These are phyloP conservation scores for Pelargonium myrrhifolium DNA, from an alignment of 441 rosid species.

Conservation along the genomic window DNA sequence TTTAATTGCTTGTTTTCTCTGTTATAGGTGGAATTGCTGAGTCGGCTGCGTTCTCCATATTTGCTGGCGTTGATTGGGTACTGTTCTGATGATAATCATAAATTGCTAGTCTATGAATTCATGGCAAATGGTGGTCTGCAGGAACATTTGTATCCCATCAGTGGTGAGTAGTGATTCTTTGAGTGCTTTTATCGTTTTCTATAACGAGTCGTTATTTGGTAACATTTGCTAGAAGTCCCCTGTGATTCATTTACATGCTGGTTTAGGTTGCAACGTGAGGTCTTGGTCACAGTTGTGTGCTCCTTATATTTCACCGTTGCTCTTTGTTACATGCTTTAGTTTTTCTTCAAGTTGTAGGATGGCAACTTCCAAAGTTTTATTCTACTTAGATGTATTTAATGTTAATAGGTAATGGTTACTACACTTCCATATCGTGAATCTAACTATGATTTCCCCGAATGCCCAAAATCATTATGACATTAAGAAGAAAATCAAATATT, in stretches of 20 bases:
- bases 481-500: too few species aligned
- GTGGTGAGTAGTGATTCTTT: slow-evolving; percentile 33
- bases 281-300: background rate
- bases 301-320: too few species aligned
- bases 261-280: background rate
- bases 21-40: slow-evolving; percentile 64
- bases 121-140: slow-evolving; percentile 66
- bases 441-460: too few species aligned
- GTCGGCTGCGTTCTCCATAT: slow-evolving; percentile 64
- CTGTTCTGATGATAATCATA: slow-evolving; percentile 61
- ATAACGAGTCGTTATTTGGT: background rate
- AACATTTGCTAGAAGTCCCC: background rate
- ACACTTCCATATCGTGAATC: too few species aligned
- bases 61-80: slow-evolving; percentile 78
- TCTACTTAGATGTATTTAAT: too few species aligned
- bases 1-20: slow-evolving; percentile 1
- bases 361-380: background rate
- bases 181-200: slow-evolving; percentile 4
- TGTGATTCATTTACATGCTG: background rate
- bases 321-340: too few species aligned
- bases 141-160: slow-evolving; percentile 57
- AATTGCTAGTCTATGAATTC: slow-evolving; percentile 61
- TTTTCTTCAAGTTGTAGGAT: too few species aligned
- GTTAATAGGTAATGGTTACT: too few species aligned
- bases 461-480: too few species aligned